Conservation (phyloP, 768 basidiomycete species). For the Trametes punicea region DNA sequence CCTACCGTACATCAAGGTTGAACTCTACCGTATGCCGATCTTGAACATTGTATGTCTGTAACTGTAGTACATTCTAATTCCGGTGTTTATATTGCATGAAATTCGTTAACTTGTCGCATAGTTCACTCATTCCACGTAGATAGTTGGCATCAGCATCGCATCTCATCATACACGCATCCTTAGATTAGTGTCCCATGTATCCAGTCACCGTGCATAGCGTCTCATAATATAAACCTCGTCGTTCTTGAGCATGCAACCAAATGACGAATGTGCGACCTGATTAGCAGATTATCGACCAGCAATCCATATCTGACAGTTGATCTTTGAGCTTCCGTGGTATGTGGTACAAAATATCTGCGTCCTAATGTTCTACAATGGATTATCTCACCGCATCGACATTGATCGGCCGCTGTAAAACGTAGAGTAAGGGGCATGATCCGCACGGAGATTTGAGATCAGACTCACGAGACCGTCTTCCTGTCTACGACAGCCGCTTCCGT, state of each 20-base stretch:
- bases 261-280: not conserved
- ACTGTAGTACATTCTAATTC: not conserved
- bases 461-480: constrained; percentile 88
- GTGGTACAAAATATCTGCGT: constrained; percentile 6
- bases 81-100: not conserved
- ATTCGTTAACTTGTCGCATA: not conserved
- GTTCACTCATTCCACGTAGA: not conserved
- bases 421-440: not conserved
- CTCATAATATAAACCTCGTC: not conserved
- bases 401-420: constrained; percentile 13
- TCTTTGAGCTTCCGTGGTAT: constrained; percentile 9
- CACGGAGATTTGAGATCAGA: not conserved
- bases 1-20: not conserved
- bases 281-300: not conserved
- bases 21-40: not conserved
- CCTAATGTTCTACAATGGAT: not conserved
- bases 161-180: not conserved
- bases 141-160: not conserved
- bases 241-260: not conserved
- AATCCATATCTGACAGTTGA: not conserved
- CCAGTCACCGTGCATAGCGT: not conserved
- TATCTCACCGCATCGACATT: constrained; percentile 15
- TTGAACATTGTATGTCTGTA: not conserved
- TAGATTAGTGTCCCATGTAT: not conserved
- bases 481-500: constrained; percentile 80